phyloP scores from a whole-genome alignment of 495 filamentous ascomycete genomes.

The Daldinia caldariorum region DNA sequence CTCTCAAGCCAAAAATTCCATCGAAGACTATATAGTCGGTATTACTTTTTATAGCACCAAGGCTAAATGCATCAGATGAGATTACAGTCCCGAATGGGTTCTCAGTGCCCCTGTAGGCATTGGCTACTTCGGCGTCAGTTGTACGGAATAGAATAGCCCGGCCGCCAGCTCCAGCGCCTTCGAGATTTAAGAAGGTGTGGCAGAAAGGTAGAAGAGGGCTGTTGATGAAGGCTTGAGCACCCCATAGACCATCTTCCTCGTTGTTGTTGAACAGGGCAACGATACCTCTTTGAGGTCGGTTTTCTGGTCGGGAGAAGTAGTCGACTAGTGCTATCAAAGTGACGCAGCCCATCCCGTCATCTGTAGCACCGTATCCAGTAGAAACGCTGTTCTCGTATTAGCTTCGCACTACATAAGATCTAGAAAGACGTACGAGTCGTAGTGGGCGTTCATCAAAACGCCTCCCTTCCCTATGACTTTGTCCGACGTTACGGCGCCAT shows the following conservation, averaged over 20 bases:
- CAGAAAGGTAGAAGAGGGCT: slow-evolving; percentile 80
- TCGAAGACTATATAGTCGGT: slow-evolving; percentile 92
- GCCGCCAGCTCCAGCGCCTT: slow-evolving; percentile 94
- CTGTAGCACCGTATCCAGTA: slow-evolving; percentile 88
- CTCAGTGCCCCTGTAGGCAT: slow-evolving; percentile 72
- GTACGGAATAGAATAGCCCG: slow-evolving; percentile 86
- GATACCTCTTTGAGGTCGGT: slow-evolving; percentile 80
- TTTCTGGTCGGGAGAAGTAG: slow-evolving; percentile 81
- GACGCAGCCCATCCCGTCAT: slow-evolving; percentile 90
- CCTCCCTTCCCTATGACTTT: slow-evolving; percentile 70
- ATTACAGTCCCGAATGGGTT: slow-evolving; percentile 87
- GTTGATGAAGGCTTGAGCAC: slow-evolving; percentile 84
- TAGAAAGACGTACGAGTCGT: slow-evolving; percentile 66
- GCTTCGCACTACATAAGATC: neutral
- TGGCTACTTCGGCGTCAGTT: slow-evolving; percentile 87
- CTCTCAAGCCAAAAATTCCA: slow-evolving; percentile 81
- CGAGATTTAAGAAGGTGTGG: slow-evolving; percentile 90
- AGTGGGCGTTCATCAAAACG: slow-evolving; percentile 93
- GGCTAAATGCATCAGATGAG: slow-evolving; percentile 82
- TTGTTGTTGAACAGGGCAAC: slow-evolving; percentile 93
- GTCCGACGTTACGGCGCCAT: slow-evolving; percentile 50
- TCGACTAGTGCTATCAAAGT: slow-evolving; percentile 86
- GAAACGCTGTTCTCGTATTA: slow-evolving; percentile 70
- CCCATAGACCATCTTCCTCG: slow-evolving; percentile 93
- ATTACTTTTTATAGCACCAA: slow-evolving; percentile 78